Evolutionary conservation across 306 rosid genomes (phyloP).

Genomic region (Luffa aegyptiaca): DNA sequence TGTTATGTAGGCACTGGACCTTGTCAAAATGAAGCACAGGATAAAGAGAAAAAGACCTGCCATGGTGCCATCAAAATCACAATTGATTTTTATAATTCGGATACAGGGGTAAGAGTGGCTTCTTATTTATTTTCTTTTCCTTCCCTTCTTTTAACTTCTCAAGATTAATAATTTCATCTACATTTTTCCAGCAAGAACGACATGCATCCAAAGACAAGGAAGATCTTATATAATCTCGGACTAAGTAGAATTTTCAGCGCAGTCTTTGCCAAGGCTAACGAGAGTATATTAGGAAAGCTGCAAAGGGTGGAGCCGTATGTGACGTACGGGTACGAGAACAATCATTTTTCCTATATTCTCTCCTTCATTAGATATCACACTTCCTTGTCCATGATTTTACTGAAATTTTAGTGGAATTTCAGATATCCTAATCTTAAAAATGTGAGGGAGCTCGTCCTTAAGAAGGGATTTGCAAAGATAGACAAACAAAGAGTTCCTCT

Average conservation of each 20-base stretch:
- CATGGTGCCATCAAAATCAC: constrained; percentile 15
- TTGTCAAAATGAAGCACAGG: constrained; percentile 61
- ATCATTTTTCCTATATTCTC: neutral
- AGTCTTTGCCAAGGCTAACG: constrained; percentile 58
- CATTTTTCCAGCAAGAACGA: constrained; percentile 52
- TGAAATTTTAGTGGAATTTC: neutral
- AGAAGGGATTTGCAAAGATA: constrained; percentile 55
- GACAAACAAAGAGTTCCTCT: constrained; percentile 67
- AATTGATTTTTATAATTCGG: constrained; percentile 51
- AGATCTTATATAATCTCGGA: constrained; percentile 39
- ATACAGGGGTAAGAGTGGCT: constrained; percentile 53
- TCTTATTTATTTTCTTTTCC: neutral
- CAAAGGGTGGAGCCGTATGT: constrained; percentile 77
- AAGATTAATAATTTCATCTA: neutral
- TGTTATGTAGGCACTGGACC: constrained; percentile 58
- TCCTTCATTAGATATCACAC: neutral
- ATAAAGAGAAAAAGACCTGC: constrained; percentile 45
- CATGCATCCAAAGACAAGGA: constrained; percentile 66
- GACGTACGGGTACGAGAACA: constrained; percentile 60
- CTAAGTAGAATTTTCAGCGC: constrained; percentile 56
- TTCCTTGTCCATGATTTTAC: neutral
- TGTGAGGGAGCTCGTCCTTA: constrained; percentile 62
- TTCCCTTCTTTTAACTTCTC: neutral
- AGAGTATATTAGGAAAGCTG: constrained; percentile 43
- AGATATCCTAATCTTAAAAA: constrained; percentile 79